Evolutionary conservation across 192 early-diverging fungal species (phyloP).

Genomic region (Rhizoclosmatium globosum): DNA sequence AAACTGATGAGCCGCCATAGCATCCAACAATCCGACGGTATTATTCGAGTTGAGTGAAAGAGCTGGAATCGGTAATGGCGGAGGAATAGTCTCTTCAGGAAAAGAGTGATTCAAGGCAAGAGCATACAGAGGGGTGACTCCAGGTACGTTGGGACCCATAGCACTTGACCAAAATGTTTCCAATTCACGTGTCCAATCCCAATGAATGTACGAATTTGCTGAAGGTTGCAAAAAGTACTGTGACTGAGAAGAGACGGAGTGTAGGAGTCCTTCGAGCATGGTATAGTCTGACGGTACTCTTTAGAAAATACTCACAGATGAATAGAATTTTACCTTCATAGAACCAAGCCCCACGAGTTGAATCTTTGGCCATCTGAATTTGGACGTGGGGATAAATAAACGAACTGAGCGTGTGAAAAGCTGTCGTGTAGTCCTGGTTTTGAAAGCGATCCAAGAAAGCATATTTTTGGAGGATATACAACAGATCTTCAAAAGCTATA

Average conservation of each 20-base stretch:
- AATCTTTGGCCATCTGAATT: conserved; percentile 42
- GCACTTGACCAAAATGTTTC: conserved; percentile 46
- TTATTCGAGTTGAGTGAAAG: background rate
- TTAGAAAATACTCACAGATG: background rate
- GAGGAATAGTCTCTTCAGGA: background rate
- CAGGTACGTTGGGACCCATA: conserved; percentile 15
- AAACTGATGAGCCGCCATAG: background rate
- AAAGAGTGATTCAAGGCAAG: conserved; percentile 43
- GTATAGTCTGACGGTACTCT: too few species aligned
- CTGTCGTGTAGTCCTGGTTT: conserved; percentile 12
- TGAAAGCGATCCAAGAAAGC: conserved; percentile 42
- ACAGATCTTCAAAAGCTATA: conserved; percentile 55
- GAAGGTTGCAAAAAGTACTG: conserved; percentile 25
- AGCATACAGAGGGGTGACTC: conserved; percentile 47
- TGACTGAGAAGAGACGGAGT: background rate
- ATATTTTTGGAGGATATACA: conserved; percentile 59
- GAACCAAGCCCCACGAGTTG: conserved; percentile 47
- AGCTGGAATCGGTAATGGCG: background rate
- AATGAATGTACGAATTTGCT: conserved; percentile 33
- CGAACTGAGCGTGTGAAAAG: conserved; percentile 39
- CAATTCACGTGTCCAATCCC: conserved; percentile 50
- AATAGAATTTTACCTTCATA: conserved; percentile 41
- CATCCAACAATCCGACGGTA: conserved; percentile 6
- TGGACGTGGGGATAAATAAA: conserved; percentile 48
- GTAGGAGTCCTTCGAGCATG: background rate